phyloP scores from a whole-genome alignment of 1,139 yeast genomes.

The Kurtzmaniella quercitrusa region DNA sequence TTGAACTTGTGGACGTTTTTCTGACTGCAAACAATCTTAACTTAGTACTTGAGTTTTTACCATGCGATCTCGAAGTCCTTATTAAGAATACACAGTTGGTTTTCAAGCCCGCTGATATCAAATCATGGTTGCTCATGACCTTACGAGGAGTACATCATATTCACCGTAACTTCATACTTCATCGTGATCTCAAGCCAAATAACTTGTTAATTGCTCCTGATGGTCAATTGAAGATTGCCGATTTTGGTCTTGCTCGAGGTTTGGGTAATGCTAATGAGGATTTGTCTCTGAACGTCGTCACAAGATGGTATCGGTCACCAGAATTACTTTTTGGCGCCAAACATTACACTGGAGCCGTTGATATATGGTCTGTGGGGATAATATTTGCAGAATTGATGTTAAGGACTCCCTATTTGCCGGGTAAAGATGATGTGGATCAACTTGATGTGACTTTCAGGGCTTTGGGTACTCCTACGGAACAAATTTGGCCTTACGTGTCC shows the following conservation, averaged over 20 bases:
- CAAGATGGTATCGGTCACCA: constrained; percentile 97
- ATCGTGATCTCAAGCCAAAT: constrained; percentile 84
- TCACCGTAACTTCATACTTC: constrained; percentile 84
- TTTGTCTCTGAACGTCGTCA: constrained; percentile 89
- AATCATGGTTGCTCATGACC: constrained; percentile 93
- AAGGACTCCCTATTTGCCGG: constrained; percentile 92
- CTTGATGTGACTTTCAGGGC: constrained; percentile 89
- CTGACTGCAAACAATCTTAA: constrained; percentile 70
- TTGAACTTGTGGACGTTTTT: constrained; percentile 84
- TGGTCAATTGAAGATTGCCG: constrained; percentile 89
- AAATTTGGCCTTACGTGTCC: constrained; percentile 87
- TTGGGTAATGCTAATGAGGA: constrained; percentile 76
- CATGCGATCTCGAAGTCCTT: constrained; percentile 86
- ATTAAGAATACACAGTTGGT: constrained; percentile 76
- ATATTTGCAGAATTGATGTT: constrained; percentile 97
- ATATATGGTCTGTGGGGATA: constrained; percentile 91
- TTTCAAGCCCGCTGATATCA: constrained; percentile 83
- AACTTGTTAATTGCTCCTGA: constrained; percentile 78
- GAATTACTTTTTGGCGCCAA: constrained; percentile 85
- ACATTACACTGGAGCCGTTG: constrained; percentile 85
- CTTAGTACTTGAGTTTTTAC: constrained; percentile 84
- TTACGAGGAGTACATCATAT: constrained; percentile 93
- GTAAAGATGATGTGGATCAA: constrained; percentile 86
- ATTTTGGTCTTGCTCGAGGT: constrained; percentile 92
- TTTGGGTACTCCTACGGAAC: constrained; percentile 92